Evolutionary conservation across 805 yeast species (phyloP).

Genomic region (Maudiozyma barnettii): DNA sequence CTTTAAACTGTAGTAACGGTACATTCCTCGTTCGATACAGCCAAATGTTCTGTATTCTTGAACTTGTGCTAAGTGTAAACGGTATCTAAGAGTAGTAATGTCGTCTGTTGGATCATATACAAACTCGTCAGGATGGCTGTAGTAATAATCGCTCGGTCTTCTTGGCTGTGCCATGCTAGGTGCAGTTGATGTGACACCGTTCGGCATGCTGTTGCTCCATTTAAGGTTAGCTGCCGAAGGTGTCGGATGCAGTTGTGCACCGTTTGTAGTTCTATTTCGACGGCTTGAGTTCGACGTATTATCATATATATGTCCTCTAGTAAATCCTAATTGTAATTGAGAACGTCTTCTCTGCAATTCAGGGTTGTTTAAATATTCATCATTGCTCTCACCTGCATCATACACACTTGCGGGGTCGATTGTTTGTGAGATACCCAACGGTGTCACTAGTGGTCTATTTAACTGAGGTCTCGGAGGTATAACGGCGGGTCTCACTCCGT

Average conservation of each 20-base stretch:
- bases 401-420: neutral
- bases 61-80: slow-evolving; percentile 22
- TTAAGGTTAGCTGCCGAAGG: too few species aligned
- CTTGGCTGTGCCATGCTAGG: neutral
- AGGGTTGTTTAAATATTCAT: slow-evolving; percentile 24
- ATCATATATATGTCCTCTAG: slow-evolving; percentile 7
- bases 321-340: slow-evolving; percentile 21
- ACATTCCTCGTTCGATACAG: slow-evolving; percentile 36
- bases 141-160: slow-evolving; percentile 10
- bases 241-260: too few species aligned
- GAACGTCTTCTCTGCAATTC: slow-evolving; percentile 28
- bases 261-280: neutral
- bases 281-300: neutral
- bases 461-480: neutral
- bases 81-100: slow-evolving; percentile 19
- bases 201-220: too few species aligned
- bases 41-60: slow-evolving; percentile 34
- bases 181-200: too few species aligned
- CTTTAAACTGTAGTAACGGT: slow-evolving; percentile 35
- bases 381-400: slow-evolving; percentile 15
- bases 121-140: slow-evolving; percentile 18
- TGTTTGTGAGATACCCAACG: neutral
- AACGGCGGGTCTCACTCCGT: neutral
- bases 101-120: slow-evolving; percentile 21
- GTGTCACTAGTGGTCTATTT: neutral